phyloP scores from a whole-genome alignment of 192 early-diverging fungal species.

The Coemansia biformis region DNA sequence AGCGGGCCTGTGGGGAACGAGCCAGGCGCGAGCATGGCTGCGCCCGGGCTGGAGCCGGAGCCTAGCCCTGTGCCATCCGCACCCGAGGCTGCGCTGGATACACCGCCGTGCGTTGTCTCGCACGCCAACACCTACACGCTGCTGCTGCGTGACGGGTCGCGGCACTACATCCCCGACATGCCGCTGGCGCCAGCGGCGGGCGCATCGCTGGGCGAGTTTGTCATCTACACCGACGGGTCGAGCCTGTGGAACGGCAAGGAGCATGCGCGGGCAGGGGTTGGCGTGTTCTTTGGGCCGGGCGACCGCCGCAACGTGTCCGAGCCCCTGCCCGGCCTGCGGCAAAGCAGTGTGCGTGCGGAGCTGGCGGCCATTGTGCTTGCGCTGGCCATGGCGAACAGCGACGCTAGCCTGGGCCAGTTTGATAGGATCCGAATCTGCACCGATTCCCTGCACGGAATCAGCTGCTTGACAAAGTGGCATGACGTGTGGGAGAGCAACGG shows the following conservation, averaged over 20 bases:
- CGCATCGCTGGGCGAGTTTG: background rate
- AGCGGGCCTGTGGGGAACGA: background rate
- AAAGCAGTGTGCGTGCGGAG: constrained; percentile 24
- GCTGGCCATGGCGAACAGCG: background rate
- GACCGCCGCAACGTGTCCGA: constrained; percentile 50
- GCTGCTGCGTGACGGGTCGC: constrained; percentile 1
- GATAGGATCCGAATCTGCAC: constrained; percentile 6
- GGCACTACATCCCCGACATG: background rate
- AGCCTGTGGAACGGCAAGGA: constrained; percentile 49
- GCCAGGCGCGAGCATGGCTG: background rate
- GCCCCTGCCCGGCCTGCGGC: constrained; percentile 15
- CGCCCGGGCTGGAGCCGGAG: background rate
- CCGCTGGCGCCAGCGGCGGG: constrained; percentile 6
- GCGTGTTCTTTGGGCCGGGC: constrained; percentile 53
- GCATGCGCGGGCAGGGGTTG: constrained; percentile 50
- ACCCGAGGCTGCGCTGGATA: background rate
- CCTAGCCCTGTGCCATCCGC: too few species aligned
- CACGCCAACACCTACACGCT: background rate
- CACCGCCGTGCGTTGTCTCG: background rate
- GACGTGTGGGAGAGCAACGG: constrained; percentile 11
- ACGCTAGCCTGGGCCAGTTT: background rate
- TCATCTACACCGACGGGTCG: constrained; percentile 54
- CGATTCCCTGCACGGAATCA: constrained; percentile 11
- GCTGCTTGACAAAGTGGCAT: constrained; percentile 11
- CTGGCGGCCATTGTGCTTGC: constrained; percentile 19